Conservation (phyloP, 2,329 filamentous ascomycete genomes). For the Colletotrichum cereale region DNA sequence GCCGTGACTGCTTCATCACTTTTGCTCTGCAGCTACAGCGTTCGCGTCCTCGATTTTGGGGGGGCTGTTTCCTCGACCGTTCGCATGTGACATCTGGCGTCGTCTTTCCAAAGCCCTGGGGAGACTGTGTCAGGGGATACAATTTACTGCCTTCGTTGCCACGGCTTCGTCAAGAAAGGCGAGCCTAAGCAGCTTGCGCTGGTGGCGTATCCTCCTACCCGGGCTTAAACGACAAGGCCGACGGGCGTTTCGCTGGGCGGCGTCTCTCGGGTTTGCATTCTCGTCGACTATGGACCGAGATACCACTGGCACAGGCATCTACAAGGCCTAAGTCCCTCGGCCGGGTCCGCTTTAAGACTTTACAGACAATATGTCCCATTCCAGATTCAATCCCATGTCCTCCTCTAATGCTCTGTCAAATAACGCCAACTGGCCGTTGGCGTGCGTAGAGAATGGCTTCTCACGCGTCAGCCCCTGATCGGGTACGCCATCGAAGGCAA, state of each 20-base stretch:
- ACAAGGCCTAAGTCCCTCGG: not conserved
- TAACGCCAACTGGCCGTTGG: not conserved
- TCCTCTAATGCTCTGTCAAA: not conserved
- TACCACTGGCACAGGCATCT: too few species aligned
- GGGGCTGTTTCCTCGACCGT: not conserved
- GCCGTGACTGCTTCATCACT: not conserved
- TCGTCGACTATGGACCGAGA: not conserved
- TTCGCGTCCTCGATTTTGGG: not conserved
- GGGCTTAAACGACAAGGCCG: not conserved
- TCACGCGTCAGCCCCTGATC: not conserved
- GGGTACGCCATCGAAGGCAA: not conserved
- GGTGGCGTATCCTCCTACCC: not conserved
- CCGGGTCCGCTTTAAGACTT: not conserved
- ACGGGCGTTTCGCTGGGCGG: not conserved
- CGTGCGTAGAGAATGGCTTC: not conserved
- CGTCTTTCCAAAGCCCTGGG: not conserved
- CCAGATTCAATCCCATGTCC: not conserved
- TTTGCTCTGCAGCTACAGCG: not conserved
- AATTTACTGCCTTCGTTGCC: not conserved
- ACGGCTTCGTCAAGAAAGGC: not conserved
- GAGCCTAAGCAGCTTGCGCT: not conserved
- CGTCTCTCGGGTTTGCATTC: too few species aligned
- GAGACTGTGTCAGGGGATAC: not conserved
- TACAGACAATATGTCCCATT: not conserved
- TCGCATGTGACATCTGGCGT: not conserved